Percentiles rank a stretch among this genome's conserved stretches.
These are phyloP conservation scores for Ophiostoma ips DNA, from an alignment of 2,329 filamentous ascomycete genomes.

Conservation along the genomic window DNA sequence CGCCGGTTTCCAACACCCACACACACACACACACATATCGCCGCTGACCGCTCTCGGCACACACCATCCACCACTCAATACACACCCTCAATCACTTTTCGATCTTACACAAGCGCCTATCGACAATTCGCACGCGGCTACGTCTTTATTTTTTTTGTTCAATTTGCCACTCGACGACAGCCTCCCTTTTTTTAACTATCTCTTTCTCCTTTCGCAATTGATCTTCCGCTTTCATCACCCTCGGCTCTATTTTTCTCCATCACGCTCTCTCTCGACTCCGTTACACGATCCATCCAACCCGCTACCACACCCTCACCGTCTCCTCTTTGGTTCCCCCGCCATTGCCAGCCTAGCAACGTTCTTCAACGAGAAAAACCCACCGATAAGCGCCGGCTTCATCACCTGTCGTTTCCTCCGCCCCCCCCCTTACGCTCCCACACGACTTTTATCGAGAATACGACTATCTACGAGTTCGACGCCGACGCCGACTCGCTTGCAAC, in stretches of 20 bases:
- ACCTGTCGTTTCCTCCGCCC: too few species aligned
- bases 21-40: background rate
- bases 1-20: too few species aligned
- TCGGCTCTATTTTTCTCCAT: too few species aligned
- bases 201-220: background rate
- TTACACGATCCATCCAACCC: too few species aligned
- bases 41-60: background rate
- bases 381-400: too few species aligned
- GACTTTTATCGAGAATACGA: too few species aligned
- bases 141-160: background rate
- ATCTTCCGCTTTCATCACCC: background rate
- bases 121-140: constrained; percentile 2
- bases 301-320: background rate
- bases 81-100: background rate
- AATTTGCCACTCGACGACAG: too few species aligned
- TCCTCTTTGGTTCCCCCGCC: background rate
- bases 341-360: background rate
- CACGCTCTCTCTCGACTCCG: too few species aligned
- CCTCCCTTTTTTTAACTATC: background rate
- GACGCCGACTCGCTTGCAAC: background rate
- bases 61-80: background rate
- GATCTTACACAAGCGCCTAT: constrained; percentile 6
- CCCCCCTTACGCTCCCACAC: too few species aligned
- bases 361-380: background rate
- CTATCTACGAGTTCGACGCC: too few species aligned